A percentile compares a stretch with the other conserved stretches of the same genome.
Evolutionary conservation across 2,329 filamentous ascomycete species (phyloP).

Genomic region (Teratosphaeria zuluensis): DNA sequence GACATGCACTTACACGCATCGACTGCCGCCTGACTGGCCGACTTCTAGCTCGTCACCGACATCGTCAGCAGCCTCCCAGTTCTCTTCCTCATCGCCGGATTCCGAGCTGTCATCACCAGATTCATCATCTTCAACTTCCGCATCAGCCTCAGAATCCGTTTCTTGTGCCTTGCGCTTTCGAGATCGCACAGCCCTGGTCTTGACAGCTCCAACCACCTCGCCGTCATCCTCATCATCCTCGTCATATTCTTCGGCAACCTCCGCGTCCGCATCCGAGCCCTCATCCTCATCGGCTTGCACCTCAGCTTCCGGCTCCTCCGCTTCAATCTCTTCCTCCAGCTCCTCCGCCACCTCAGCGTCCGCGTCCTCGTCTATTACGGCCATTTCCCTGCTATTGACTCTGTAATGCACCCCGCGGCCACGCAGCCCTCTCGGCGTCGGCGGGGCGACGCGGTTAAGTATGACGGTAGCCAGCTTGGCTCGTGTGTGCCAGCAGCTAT

Average conservation of each 20-base stretch:
- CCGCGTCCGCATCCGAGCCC: slow-evolving; percentile 40
- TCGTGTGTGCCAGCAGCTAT: background rate
- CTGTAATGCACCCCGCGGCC: slow-evolving; percentile 25
- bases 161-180: slow-evolving; percentile 29
- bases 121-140: slow-evolving; percentile 25
- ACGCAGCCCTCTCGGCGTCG: slow-evolving; percentile 23
- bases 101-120: slow-evolving; percentile 36
- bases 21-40: slow-evolving; percentile 42
- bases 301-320: slow-evolving; percentile 19
- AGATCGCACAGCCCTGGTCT: slow-evolving; percentile 22
- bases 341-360: slow-evolving; percentile 21
- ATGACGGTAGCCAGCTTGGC: slow-evolving; percentile 26
- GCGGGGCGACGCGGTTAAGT: slow-evolving; percentile 19
- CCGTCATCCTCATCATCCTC: slow-evolving; percentile 38
- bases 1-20: slow-evolving; percentile 51
- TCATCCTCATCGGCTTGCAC: slow-evolving; percentile 18
- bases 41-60: slow-evolving; percentile 46
- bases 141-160: slow-evolving; percentile 26
- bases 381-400: slow-evolving; percentile 11
- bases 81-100: slow-evolving; percentile 39
- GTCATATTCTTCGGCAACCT: slow-evolving; percentile 40
- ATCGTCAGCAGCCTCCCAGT: slow-evolving; percentile 44
- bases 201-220: slow-evolving; percentile 31
- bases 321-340: slow-evolving; percentile 15
- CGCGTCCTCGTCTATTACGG: slow-evolving; percentile 14